Percentiles rank a stretch among this genome's conserved stretches.
Evolutionary conservation across 202 grass and related monocot genomes (phyloP).

Genomic region (Schoenoplectus tabernaemontani): DNA sequence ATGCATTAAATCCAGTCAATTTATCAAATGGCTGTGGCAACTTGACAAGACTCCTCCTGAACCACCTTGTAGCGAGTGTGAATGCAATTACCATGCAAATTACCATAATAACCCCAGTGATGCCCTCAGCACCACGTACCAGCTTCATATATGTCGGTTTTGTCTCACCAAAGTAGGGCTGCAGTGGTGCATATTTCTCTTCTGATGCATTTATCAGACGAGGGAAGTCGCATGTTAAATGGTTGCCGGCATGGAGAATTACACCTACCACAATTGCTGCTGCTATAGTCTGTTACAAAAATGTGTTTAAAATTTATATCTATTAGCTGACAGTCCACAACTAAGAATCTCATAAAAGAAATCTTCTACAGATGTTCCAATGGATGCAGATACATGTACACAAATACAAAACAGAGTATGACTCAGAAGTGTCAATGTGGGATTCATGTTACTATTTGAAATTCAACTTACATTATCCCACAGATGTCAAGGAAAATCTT

Average conservation of each 20-base stretch:
- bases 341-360: not conserved
- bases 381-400: not conserved
- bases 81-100: conserved; percentile 80
- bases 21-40: conserved; percentile 87
- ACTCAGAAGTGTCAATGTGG: not conserved
- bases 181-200: conserved; percentile 38
- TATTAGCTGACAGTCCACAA: not conserved
- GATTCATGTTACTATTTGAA: not conserved
- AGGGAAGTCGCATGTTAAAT: conserved; percentile 87
- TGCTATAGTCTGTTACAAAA: conserved; percentile 63
- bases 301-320: not conserved
- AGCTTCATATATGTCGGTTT: conserved; percentile 59
- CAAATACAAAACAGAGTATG: not conserved
- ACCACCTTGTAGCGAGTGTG: conserved; percentile 92
- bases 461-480: not conserved
- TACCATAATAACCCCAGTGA: conserved; percentile 88
- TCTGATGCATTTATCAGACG: conserved; percentile 51
- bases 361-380: not conserved
- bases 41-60: conserved; percentile 85
- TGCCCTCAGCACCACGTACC: conserved; percentile 54
- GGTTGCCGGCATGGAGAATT: conserved; percentile 73
- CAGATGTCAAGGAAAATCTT: not conserved
- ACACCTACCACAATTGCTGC: conserved; percentile 81
- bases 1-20: conserved; percentile 94
- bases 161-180: conserved; percentile 36